phyloP scores from a whole-genome alignment of 2,329 filamentous ascomycete genomes.

The Nemania diffusa region DNA sequence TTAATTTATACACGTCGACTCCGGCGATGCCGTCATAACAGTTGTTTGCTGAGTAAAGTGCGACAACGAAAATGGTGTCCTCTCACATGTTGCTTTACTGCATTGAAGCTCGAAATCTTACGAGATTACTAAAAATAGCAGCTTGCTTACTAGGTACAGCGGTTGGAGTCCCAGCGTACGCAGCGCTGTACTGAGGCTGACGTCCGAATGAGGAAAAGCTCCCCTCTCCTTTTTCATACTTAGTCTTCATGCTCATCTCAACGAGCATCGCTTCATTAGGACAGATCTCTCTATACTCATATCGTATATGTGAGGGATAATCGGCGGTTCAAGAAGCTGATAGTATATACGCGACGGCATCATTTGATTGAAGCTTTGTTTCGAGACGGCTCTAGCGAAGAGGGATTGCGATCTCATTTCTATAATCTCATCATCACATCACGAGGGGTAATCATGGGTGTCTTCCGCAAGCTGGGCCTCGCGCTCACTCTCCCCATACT shows the following conservation, averaged over 20 bases:
- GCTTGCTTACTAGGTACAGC: slow-evolving; percentile 33
- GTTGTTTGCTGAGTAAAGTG: slow-evolving; percentile 30
- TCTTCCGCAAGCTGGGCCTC: slow-evolving; percentile 36
- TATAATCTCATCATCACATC: slow-evolving; percentile 13
- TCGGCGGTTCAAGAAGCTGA: not conserved
- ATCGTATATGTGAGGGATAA: slow-evolving; percentile 5
- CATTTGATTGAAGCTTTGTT: not conserved
- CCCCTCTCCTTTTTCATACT: slow-evolving; percentile 32
- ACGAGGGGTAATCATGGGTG: slow-evolving; percentile 24
- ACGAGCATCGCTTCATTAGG: slow-evolving; percentile 29
- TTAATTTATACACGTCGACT: not conserved
- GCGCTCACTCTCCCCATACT: slow-evolving; percentile 24
- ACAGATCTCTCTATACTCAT: slow-evolving; percentile 33
- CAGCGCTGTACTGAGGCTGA: slow-evolving; percentile 28
- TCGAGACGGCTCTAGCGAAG: not conserved
- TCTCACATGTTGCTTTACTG: slow-evolving; percentile 32
- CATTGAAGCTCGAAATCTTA: slow-evolving; percentile 29
- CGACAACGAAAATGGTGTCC: not conserved
- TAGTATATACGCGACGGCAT: not conserved
- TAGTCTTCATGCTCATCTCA: slow-evolving; percentile 26
- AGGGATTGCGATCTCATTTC: slow-evolving; percentile 1
- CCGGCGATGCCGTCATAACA: slow-evolving; percentile 5
- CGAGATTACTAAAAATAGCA: slow-evolving; percentile 36
- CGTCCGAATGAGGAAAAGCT: slow-evolving; percentile 23
- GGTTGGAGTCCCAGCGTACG: slow-evolving; percentile 3